A percentile compares a stretch with the other conserved stretches of the same genome.
Evolutionary conservation across 2,329 filamentous ascomycete species (phyloP).

Genomic region (Zymoseptoria tritici): DNA sequence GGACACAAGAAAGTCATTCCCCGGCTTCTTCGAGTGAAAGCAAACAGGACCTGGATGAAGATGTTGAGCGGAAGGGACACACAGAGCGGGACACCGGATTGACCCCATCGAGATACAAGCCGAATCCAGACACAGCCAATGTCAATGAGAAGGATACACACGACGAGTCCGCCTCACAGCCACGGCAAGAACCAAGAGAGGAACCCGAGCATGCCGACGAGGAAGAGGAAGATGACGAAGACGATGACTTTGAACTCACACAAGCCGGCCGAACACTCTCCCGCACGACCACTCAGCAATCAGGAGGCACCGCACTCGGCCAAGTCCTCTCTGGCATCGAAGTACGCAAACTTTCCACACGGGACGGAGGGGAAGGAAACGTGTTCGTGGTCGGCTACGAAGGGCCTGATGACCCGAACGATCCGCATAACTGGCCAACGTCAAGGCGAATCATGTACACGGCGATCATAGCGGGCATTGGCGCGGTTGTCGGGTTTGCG

Average conservation of each 20-base stretch:
- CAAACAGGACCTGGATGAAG: constrained; percentile 19
- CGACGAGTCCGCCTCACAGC: background rate
- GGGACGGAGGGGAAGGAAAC: constrained; percentile 31
- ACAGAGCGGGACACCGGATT: background rate
- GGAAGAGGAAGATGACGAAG: constrained; percentile 21
- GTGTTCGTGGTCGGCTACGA: constrained; percentile 36
- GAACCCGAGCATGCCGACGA: constrained; percentile 14
- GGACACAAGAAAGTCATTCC: constrained; percentile 2
- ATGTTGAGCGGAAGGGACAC: constrained; percentile 2
- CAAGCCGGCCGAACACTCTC: constrained; percentile 21
- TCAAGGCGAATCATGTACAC: constrained; percentile 28
- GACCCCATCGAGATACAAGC: background rate
- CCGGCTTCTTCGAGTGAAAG: constrained; percentile 12
- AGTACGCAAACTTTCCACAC: constrained; percentile 29
- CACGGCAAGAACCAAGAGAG: constrained; percentile 9
- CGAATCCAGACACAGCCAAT: background rate
- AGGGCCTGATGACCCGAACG: constrained; percentile 29
- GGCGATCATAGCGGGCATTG: constrained; percentile 36
- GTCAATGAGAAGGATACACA: background rate
- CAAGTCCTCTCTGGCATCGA: constrained; percentile 31
- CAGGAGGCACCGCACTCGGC: constrained; percentile 29
- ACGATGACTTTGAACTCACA: constrained; percentile 16
- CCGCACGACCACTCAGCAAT: constrained; percentile 25
- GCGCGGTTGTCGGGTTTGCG: constrained; percentile 44
- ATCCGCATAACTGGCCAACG: constrained; percentile 33